A percentile compares a stretch with the other conserved stretches of the same genome.
Conservation (phyloP, 805 yeast species). For the Hanseniaspora nectarophila region DNA sequence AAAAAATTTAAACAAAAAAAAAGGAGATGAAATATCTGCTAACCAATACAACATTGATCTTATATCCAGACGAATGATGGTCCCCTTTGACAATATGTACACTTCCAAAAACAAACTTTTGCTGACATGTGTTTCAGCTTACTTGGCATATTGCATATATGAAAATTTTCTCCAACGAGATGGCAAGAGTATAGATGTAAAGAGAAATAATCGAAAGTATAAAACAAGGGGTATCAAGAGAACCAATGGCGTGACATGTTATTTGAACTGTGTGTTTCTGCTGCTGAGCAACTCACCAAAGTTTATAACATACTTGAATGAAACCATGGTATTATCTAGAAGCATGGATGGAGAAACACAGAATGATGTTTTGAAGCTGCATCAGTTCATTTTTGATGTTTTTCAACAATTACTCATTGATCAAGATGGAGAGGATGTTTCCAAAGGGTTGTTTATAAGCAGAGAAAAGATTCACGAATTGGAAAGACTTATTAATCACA, state of each 20-base stretch:
- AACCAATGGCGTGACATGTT: conserved; percentile 1
- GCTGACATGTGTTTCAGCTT: not conserved
- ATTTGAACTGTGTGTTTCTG: not conserved
- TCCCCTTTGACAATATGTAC: too few relatives aligned
- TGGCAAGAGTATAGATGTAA: not conserved
- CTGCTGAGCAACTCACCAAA: not conserved
- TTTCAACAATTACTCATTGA: not conserved
- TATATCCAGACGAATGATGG: too few relatives aligned
- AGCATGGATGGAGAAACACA: too few relatives aligned
- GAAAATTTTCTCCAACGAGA: not conserved
- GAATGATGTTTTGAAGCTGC: not conserved
- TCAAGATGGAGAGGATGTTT: not conserved
- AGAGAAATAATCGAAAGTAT: not conserved
- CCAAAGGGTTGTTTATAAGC: not conserved
- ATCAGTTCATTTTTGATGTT: not conserved
- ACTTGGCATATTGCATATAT: not conserved
- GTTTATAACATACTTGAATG: not conserved
- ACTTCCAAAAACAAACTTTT: not conserved
- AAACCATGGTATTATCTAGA: not conserved
- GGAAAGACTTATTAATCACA: not conserved
- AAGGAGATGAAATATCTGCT: not conserved
- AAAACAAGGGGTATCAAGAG: conserved; percentile 1
- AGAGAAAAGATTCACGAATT: not conserved
- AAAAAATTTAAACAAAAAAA: too few relatives aligned
- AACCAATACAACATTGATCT: not conserved